These are phyloP conservation scores for Keithomyces neogunnii DNA, from an alignment of 2,329 filamentous ascomycete species.

Conservation along the genomic window DNA sequence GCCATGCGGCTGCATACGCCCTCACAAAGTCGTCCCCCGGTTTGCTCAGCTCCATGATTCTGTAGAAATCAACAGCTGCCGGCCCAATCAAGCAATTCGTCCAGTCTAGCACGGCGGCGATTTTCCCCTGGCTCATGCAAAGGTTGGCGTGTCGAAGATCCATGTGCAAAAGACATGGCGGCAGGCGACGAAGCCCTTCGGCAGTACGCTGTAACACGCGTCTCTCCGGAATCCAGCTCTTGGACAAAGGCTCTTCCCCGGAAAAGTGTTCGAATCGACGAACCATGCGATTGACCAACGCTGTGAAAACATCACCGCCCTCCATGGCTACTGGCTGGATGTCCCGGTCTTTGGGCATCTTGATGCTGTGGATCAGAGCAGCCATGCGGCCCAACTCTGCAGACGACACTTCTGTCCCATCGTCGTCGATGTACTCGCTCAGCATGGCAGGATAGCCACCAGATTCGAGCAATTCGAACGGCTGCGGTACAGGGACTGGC, in stretches of 20 bases:
- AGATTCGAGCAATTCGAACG: constrained; percentile 4
- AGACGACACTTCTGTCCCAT: constrained; percentile 1
- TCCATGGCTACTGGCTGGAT: constrained; percentile 10
- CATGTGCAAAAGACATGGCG: constrained; percentile 10
- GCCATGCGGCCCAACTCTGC: constrained; percentile 8
- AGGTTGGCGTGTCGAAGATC: constrained; percentile 11
- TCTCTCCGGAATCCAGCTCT: constrained; percentile 2
- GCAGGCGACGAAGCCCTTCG: constrained; percentile 1
- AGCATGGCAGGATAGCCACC: constrained; percentile 11
- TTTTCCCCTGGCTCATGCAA: not conserved
- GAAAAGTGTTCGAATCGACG: constrained; percentile 8
- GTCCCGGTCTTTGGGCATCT: constrained; percentile 5
- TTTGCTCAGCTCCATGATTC: constrained; percentile 9
- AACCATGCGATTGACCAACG: constrained; percentile 8
- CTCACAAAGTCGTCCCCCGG: constrained; percentile 6
- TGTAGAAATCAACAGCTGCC: constrained; percentile 8
- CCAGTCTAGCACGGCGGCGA: constrained; percentile 12
- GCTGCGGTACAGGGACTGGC: constrained; percentile 6
- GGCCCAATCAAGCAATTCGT: constrained; percentile 10
- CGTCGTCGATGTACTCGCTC: constrained; percentile 8
- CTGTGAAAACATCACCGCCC: not conserved
- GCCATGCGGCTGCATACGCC: constrained; percentile 3
- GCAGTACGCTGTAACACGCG: constrained; percentile 3
- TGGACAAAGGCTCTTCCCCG: constrained; percentile 2
- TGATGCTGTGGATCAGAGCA: constrained; percentile 7